A percentile compares a stretch with the other conserved stretches of the same genome.
phyloP scores from a whole-genome alignment of 208 protist genomes.

The Trypanosoma vivax region DNA sequence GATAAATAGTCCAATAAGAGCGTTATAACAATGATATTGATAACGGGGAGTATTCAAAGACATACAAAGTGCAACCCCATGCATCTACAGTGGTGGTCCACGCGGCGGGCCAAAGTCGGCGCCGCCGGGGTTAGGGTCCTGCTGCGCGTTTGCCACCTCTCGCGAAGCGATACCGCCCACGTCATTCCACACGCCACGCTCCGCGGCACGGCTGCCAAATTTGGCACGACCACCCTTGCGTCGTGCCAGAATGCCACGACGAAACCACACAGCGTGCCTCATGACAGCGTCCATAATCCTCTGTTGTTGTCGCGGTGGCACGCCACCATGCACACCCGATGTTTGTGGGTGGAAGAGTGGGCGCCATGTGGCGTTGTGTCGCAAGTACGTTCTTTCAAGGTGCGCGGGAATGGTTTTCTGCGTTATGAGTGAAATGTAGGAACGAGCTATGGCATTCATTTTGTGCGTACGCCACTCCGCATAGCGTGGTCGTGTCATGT shows the following conservation, averaged over 20 bases:
- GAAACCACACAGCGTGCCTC: constrained; percentile 56
- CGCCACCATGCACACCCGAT: constrained; percentile 52
- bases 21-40: not conserved
- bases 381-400: constrained; percentile 72
- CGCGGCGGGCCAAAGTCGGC: constrained; percentile 36
- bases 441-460: constrained; percentile 59
- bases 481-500: constrained; percentile 71
- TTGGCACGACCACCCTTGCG: constrained; percentile 78
- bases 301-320: constrained; percentile 66
- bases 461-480: constrained; percentile 77
- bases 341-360: constrained; percentile 62
- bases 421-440: constrained; percentile 80
- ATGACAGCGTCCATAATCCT: constrained; percentile 64
- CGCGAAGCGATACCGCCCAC: constrained; percentile 48
- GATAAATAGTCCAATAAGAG: constrained; percentile 3
- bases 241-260: constrained; percentile 47
- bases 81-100: constrained; percentile 43
- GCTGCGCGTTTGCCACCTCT: constrained; percentile 30
- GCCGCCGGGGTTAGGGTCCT: constrained; percentile 37
- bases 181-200: constrained; percentile 72
- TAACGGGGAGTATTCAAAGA: not conserved
- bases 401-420: constrained; percentile 75
- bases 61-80: not conserved
- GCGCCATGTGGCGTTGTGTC: constrained; percentile 79
- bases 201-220: constrained; percentile 44